These are phyloP conservation scores for Sutorius australiensis DNA, from an alignment of 768 basidiomycete species.

Conservation along the genomic window DNA sequence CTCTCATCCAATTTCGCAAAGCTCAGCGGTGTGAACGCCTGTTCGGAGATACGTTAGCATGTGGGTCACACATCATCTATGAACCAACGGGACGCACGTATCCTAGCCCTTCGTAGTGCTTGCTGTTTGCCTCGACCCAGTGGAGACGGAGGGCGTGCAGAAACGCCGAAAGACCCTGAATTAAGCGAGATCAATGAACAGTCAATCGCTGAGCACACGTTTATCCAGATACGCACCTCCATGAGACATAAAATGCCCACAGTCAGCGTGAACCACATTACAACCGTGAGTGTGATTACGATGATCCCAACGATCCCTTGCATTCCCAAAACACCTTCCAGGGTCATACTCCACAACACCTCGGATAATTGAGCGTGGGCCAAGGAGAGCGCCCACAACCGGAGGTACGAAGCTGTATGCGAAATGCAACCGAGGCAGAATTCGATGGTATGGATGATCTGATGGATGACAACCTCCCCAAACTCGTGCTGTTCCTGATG, in stretches of 20 bases:
- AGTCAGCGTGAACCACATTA: slow-evolving; percentile 78
- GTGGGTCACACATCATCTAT: slow-evolving; percentile 22
- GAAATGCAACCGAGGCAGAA: slow-evolving; percentile 99
- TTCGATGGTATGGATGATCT: slow-evolving; percentile 98
- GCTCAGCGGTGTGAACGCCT: slow-evolving; percentile 49
- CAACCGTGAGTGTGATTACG: slow-evolving; percentile 44
- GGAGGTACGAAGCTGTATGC: slow-evolving; percentile 90
- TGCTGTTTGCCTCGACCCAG: slow-evolving; percentile 98
- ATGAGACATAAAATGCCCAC: slow-evolving; percentile 84
- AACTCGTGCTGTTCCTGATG: slow-evolving; percentile 82
- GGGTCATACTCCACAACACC: slow-evolving; percentile 87
- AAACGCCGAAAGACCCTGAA: slow-evolving; percentile 89
- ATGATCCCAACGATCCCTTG: slow-evolving; percentile 61
- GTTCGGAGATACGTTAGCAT: slow-evolving; percentile 26
- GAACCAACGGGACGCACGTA: slow-evolving; percentile 55
- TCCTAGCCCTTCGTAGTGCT: slow-evolving; percentile 88
- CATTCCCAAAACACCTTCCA: slow-evolving; percentile 59
- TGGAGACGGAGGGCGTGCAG: slow-evolving; percentile 93
- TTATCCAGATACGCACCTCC: slow-evolving; percentile 62
- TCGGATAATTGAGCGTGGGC: slow-evolving; percentile 97
- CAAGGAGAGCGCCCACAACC: slow-evolving; percentile 96
- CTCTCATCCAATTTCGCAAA: slow-evolving; percentile 42
- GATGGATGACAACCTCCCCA: slow-evolving; percentile 92
- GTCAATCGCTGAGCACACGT: slow-evolving; percentile 18
- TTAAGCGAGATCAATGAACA: slow-evolving; percentile 2